Evolutionary conservation across 129 eudicot genomes (phyloP).

Genomic region (Flaveria brownii): DNA sequence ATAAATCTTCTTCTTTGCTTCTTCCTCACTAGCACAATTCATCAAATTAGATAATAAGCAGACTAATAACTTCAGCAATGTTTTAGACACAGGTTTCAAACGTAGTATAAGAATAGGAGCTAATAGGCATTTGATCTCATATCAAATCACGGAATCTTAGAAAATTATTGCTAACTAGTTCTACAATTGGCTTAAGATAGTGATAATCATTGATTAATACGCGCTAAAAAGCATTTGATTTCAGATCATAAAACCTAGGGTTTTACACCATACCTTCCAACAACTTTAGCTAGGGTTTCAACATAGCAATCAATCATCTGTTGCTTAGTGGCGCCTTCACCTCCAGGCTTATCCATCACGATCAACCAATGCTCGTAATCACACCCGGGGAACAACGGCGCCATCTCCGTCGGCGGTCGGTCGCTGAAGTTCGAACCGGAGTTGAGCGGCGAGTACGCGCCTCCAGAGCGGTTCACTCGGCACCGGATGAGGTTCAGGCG

Average conservation of each 20-base stretch:
- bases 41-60: not conserved
- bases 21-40: conserved; percentile 65
- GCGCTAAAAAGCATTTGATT: not conserved
- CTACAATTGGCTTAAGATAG: not conserved
- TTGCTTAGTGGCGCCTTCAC: conserved; percentile 83
- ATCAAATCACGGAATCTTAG: too few species aligned
- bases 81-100: too few species aligned
- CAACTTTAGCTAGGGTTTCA: conserved; percentile 75
- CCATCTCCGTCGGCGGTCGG: conserved; percentile 98
- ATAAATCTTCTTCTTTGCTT: conserved; percentile 92
- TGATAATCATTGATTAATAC: not conserved
- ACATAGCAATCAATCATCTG: conserved; percentile 91
- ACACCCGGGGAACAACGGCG: conserved; percentile 95
- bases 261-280: conserved; percentile 62
- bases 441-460: conserved; percentile 89
- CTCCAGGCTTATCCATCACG: conserved; percentile 97
- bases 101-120: too few species aligned
- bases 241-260: not conserved
- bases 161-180: not conserved
- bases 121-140: too few species aligned
- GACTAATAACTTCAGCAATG: not conserved
- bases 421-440: conserved; percentile 76
- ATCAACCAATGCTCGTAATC: conserved; percentile 98
- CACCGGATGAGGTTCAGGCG: conserved; percentile 61
- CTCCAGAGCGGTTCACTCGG: conserved; percentile 70